Percentiles rank a stretch among this genome's conserved stretches.
These are phyloP conservation scores for Sclerotinia sclerotiorum DNA, from an alignment of 2,329 filamentous ascomycete species.

Conservation along the genomic window DNA sequence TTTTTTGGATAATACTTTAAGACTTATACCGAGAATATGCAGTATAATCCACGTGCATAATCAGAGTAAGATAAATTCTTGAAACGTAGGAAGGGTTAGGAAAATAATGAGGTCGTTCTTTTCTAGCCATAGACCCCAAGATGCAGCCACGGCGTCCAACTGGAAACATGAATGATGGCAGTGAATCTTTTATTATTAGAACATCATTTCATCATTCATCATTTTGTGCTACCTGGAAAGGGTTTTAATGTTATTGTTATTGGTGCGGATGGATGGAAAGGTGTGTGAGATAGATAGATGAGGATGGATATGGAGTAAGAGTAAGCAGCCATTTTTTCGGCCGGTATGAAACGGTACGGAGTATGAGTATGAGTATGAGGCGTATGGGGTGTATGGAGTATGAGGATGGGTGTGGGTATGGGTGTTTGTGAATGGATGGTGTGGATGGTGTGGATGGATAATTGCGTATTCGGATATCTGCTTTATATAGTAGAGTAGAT, in stretches of 20 bases:
- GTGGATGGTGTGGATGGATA: no score
- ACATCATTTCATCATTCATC: neutral
- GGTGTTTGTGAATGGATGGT: no score
- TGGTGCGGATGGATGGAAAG: neutral
- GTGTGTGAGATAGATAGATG: no score
- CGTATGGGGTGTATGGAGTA: no score
- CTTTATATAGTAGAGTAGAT: no score
- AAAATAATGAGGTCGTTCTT: neutral
- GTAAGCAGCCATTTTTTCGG: no score
- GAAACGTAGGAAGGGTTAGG: neutral
- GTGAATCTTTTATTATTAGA: slow-evolving; percentile 7
- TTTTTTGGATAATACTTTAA: neutral
- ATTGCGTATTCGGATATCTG: no score
- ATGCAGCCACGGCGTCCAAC: slow-evolving; percentile 6
- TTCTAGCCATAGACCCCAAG: neutral
- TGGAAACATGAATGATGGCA: neutral
- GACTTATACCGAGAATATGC: neutral
- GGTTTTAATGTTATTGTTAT: no score
- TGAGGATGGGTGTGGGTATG: no score
- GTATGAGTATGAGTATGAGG: no score
- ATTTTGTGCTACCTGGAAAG: neutral
- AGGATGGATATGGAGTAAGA: no score
- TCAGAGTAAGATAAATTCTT: neutral
- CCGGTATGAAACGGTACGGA: no score
- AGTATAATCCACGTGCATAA: neutral